Base-by-base conservation (phyloP, 1,284 basidiomycete genomes). In the Boletus coffeatus region DNA sequence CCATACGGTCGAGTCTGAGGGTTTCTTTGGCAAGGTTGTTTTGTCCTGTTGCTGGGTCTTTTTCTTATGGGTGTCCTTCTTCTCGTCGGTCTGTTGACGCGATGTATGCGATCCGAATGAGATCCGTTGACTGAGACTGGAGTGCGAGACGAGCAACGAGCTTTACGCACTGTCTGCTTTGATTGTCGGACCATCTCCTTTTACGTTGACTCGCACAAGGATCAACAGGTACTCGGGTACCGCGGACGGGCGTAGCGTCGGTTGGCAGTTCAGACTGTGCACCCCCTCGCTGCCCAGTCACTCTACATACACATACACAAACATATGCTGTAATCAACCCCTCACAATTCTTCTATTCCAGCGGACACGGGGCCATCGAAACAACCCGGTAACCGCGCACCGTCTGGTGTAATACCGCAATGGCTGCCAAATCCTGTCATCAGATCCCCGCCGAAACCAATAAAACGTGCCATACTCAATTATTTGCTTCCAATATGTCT, bases 401-500 rank as follows among this genome's bases (percentile, higher is more conserved):
- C 87, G 57, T 89, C 87, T 5, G 81, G 75, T 11, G 83, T 82
- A 50, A 89, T 82, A 14, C 82, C 80, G 68, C 87, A 89, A 50
- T 80, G 77, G 7, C 87, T 88, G 62, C 16, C 16, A 56, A 60
- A 58, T 18, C 25, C 48, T 32, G 50, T n/a, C n/a, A n/a, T 67
- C 60, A 64, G 60, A 50, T n/a, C 34, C 32, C 1, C 46, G 3
- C 9, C 4, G 10, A 11, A 58, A 53, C 25, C 7, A 11, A 5
- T 5, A 25, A 59, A 48, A 16, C 4, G 2, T 4, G 2, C 25
- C 83, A 66, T 75, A 91, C 88, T 82, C 76, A 53, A 89, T 80
- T 29, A 94, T 80, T 67, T 89, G 87, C 61, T 86, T 80, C 92
- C 92, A 95, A 73, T 94, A 96, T 53, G 77, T 82, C 50, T 83